A percentile compares a stretch with the other conserved stretches of the same genome.
These are phyloP conservation scores for Arthrobotrys pseudoclavata DNA, from an alignment of 2,329 filamentous ascomycete genomes.

Conservation along the genomic window DNA sequence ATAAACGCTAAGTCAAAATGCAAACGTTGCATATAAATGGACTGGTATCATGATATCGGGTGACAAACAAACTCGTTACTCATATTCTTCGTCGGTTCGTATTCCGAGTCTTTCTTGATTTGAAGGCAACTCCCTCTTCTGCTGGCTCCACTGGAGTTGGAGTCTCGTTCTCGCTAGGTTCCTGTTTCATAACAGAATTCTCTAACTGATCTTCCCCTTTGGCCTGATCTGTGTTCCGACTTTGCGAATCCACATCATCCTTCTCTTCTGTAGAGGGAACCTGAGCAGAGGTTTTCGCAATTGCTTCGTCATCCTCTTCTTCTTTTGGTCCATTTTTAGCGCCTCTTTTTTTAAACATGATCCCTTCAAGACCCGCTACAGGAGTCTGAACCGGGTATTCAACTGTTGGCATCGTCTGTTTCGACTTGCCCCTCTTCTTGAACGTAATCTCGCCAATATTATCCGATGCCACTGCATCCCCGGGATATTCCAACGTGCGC, in stretches of 20 bases:
- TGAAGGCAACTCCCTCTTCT: slow-evolving; percentile 76
- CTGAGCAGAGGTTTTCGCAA: slow-evolving; percentile 63
- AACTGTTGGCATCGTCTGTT: slow-evolving; percentile 56
- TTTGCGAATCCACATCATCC: slow-evolving; percentile 30
- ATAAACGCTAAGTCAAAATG: slow-evolving; percentile 27
- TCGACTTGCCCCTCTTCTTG: slow-evolving; percentile 62
- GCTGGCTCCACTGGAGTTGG: slow-evolving; percentile 55
- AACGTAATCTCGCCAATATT: slow-evolving; percentile 68
- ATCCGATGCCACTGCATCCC: slow-evolving; percentile 61
- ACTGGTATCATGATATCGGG: slow-evolving; percentile 29
- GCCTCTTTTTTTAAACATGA: slow-evolving; percentile 61
- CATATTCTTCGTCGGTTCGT: slow-evolving; percentile 62
- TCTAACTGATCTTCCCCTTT: slow-evolving; percentile 60
- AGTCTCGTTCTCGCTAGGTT: slow-evolving; percentile 43
- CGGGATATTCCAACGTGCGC: slow-evolving; percentile 64
- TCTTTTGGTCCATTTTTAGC: slow-evolving; percentile 64
- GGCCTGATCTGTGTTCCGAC: slow-evolving; percentile 43
- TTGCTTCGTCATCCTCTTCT: slow-evolving; percentile 51
- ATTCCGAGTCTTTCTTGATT: slow-evolving; percentile 81
- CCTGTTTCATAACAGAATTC: slow-evolving; percentile 54
- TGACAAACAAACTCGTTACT: slow-evolving; percentile 23
- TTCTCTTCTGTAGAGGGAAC: slow-evolving; percentile 14
- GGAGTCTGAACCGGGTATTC: slow-evolving; percentile 64
- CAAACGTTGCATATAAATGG: slow-evolving; percentile 32
- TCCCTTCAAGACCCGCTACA: slow-evolving; percentile 20